Base-by-base conservation (phyloP, 768 basidiomycete species). In the Pleurotus giganteus region DNA sequence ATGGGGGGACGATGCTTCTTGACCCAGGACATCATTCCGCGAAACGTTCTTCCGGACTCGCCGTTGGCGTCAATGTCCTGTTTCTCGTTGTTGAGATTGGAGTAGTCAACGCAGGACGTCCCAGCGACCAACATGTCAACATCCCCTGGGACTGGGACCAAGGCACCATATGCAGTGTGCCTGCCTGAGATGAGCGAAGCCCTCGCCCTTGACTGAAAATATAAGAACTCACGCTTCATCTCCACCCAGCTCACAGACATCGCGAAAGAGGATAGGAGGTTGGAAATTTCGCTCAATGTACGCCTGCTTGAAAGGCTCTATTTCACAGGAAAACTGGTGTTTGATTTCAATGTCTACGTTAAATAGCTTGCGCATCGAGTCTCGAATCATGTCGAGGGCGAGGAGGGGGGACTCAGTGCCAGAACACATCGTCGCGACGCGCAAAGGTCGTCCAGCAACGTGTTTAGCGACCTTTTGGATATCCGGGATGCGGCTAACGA, bases 231-330 rank as follows among this genome's bases (percentile, higher is more conserved):
- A 93, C 89, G 91, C 91, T 71, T 89, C 80, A 41, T 73, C 69
- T 19, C 85, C 80, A 4, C 89, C 90, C 15, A 98, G 79, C 64
- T 97, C 94, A 54, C 90, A 93, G 15, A 98, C 94, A 66, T 98
- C 95, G 45, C 95, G 84, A 69, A 97, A 98, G 29, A 98, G 76
- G 24, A 96, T 70, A 11, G 94, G 94, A 21, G 95, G 95, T 36
- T 88, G 83, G 66, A 98, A 98, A 69, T 98, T 98, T 28, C 95
- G 81, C 66, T 98, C 95, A 58, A 98, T 98, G 65, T 98, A 97
- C 0, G 94, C 95, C 66, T 95, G 94, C 71, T 97, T 95, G 79
- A 94, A 96, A 3, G 94, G 94, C 65, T 94, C 94, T 54, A 97
- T 96, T 72, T 97, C 94, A 70, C 94, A 97, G 1, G 94, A 96